Base-by-base conservation (phyloP, 1,284 basidiomycete genomes). In the Takashimella koratensis region DNA sequence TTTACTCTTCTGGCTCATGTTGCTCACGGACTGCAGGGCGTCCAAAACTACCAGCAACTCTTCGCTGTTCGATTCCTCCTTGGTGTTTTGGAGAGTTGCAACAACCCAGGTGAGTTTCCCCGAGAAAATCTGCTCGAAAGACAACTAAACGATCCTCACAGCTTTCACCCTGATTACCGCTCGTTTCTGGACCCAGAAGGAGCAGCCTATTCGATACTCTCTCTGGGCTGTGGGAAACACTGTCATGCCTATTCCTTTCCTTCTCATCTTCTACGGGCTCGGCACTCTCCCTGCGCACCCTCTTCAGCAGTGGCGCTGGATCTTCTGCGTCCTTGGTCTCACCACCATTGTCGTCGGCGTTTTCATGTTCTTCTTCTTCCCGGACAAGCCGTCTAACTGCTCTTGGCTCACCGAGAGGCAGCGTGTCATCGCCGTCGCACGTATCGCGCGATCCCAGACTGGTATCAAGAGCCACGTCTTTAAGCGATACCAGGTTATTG, bases 371-470 rank as follows among this genome's bases (percentile, higher is more conserved):
- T 36, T 60, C 20, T 49, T 57, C 50, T 56, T 66, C 11, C 60
- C 62, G 6, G 48, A 60, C 46, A 48, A 51, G 21, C 58, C 61
- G 2, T n/a, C 51, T 27, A 51, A 47, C 49, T 47, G 47, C 49
- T 55, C 53, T 36, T 66, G 56, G 56, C 58, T 66, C 22, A 54
- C 47, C 11, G 41, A 22, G 1, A 49, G 42, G 12, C 62, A 66
- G 49, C 54, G 54, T 27, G 51, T 53, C 8, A 49, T 49, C 16
- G 52, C 58, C 39, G 36, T 52, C 24, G 46, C 43, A 26, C 30
- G 30, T 56, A 52, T 40, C 44, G 53, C 39, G 41, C 47, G 1
- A 48, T 48, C 1, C 46, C 53, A 46, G 53, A 51, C 22, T 36
- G 30, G 30, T 36, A 51, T 56, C 42, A 52, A 20, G 30, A 52